Percentiles rank a stretch among this genome's conserved stretches.
Conservation (phyloP, 495 filamentous ascomycete genomes). For the Penicillium flavigenum region DNA sequence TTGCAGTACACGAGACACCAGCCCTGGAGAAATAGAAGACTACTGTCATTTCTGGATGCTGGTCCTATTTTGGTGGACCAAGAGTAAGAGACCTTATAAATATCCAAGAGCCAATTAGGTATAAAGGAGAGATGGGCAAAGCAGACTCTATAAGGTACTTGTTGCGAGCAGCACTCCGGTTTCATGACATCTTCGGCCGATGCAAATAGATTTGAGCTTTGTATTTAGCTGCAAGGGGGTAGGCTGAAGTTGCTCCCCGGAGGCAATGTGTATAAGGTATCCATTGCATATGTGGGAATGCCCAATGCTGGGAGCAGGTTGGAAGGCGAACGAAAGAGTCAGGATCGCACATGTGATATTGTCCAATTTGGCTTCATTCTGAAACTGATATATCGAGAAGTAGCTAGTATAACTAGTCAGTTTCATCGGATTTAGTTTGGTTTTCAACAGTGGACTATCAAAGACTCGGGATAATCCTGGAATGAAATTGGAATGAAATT, state of each 20-base stretch:
- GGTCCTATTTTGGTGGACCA: background rate
- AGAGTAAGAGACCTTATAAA: background rate
- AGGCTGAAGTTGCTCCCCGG: too few species aligned
- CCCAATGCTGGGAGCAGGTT: background rate
- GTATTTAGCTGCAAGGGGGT: too few species aligned
- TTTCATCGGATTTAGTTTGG: slow-evolving; percentile 3
- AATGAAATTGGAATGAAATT: background rate
- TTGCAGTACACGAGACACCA: background rate
- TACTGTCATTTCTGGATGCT: background rate
- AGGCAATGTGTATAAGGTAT: background rate
- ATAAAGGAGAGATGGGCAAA: too few species aligned
- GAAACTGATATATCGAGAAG: background rate
- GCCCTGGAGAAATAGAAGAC: background rate
- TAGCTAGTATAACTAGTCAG: slow-evolving; percentile 3
- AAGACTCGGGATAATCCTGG: background rate
- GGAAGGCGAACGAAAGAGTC: background rate
- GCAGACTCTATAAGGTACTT: too few species aligned
- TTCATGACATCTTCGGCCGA: too few species aligned
- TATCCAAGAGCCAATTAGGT: too few species aligned
- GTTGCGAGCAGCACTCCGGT: too few species aligned
- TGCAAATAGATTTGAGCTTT: too few species aligned
- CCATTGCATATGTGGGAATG: background rate
- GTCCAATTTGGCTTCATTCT: background rate
- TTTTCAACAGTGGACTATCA: background rate
- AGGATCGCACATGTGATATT: too few species aligned